A percentile compares a stretch with the other conserved stretches of the same genome.
These are phyloP conservation scores for Echites panduratus DNA, from an alignment of 257 asterid genomes.

Conservation along the genomic window DNA sequence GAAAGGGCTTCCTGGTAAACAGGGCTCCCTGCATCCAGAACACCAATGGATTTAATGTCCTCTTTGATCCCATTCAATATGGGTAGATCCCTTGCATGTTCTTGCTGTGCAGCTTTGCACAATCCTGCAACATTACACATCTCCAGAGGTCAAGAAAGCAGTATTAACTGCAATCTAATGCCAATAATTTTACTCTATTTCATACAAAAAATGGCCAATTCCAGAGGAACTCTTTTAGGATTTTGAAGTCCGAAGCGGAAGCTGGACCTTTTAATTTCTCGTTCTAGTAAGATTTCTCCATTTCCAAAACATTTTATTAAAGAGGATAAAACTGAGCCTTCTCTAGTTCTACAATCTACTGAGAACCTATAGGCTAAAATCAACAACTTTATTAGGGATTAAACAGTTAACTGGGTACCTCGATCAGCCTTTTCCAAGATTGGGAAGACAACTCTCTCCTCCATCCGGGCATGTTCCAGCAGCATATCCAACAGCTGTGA, in stretches of 20 bases:
- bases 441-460: constrained; percentile 82
- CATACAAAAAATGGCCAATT: neutral
- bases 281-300: neutral
- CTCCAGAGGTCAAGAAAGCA: neutral
- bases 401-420: constrained; percentile 35
- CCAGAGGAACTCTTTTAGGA: neutral
- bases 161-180: neutral
- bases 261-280: too few species aligned
- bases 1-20: constrained; percentile 69
- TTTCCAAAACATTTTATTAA: neutral
- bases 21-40: constrained; percentile 71
- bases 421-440: constrained; percentile 88
- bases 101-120: constrained; percentile 86
- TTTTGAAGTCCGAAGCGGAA: neutral
- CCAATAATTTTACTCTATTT: neutral
- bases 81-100: constrained; percentile 83
- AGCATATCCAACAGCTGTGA: constrained; percentile 62
- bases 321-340: neutral
- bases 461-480: constrained; percentile 99
- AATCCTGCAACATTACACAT: constrained; percentile 46
- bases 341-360: neutral
- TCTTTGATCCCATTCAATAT: constrained; percentile 96
- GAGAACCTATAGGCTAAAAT: neutral
- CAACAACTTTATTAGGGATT: neutral
- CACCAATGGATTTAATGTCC: constrained; percentile 86